phyloP scores from a whole-genome alignment of 768 basidiomycete species.

The Amanita rimosa region DNA sequence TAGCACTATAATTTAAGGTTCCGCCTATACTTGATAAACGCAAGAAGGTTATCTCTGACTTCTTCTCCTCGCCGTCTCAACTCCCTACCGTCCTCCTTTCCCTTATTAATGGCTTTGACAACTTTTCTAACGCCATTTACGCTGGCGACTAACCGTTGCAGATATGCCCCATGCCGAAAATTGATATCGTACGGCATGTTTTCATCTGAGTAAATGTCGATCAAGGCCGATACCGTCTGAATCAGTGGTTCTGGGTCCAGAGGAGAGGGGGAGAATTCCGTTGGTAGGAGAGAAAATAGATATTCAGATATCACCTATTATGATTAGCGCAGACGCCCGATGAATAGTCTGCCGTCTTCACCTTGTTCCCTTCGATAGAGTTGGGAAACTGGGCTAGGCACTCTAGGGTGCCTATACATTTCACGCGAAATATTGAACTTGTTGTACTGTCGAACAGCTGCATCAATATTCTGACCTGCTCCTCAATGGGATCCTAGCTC shows the following conservation, averaged over 20 bases:
- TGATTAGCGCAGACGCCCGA: not conserved
- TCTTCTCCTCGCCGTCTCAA: constrained; percentile 63
- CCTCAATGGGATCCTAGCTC: constrained; percentile 41
- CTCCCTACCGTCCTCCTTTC: constrained; percentile 56
- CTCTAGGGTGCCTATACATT: constrained; percentile 79
- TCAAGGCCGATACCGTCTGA: constrained; percentile 71
- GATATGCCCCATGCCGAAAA: constrained; percentile 53
- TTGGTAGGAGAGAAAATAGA: constrained; percentile 52
- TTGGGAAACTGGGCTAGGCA: constrained; percentile 64
- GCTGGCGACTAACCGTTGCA: constrained; percentile 42
- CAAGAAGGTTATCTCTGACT: constrained; percentile 62
- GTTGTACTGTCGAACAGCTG: constrained; percentile 46
- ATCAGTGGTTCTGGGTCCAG: constrained; percentile 59
- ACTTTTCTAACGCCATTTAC: constrained; percentile 52
- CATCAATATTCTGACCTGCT: constrained; percentile 55
- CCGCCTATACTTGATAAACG: constrained; percentile 65
- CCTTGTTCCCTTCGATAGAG: constrained; percentile 57
- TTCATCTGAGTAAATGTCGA: constrained; percentile 94
- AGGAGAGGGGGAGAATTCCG: constrained; percentile 23
- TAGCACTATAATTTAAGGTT: constrained; percentile 31
- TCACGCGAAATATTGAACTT: constrained; percentile 50
- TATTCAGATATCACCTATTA: constrained; percentile 51
- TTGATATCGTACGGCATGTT: constrained; percentile 67
- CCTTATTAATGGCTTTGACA: constrained; percentile 54
- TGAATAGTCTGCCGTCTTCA: constrained; percentile 14